Base-by-base conservation (phyloP, 106 monocot genomes). In the Cymbidium sinense region DNA sequence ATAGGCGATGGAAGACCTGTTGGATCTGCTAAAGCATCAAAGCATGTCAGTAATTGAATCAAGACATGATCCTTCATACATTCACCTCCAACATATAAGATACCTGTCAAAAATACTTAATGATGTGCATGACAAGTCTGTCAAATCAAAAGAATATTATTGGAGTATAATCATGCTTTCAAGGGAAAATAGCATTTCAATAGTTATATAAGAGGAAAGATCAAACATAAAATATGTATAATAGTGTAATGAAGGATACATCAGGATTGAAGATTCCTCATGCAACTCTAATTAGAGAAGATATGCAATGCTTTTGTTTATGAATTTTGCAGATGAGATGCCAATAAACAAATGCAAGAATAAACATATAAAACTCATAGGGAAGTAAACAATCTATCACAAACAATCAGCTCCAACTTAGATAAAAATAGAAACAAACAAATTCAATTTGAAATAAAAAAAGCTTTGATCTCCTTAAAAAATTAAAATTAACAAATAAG, bases 1-100 rank as follows among this genome's bases (percentile, higher is more conserved):
- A 99, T 77, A 99, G 74, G 55, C 94, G 90, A 78, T 79, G 81
- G 30, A 99, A 70, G 50, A 99, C 87, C 73, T 99, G 92, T 33
- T 85, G 79, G 76, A 92, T 99, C 98, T 98, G 98, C 81, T 82
- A 70, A 70, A 82, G 39, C 50, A 78, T 39, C 54, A 77, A 41
- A 80, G 31, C 50, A 74, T 71, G 39, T 71, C 35, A 74, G 50
- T 43, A 83, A 79, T 31, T 37, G 33, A 28, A 80, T 80, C 5
- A 80, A 75, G 30, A 61, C 77, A 75, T 41, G n/a, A 10, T 62
- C 12, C 67, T 4, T 4, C 67, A 33, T 33, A 25, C n/a, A 61
- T 71, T 33, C 36, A 77, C 30, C 70, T 72, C 19, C 28, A 77
- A 29, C 35, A 13, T 27, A 82, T 17, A 39, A 8, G 28, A 41